A percentile compares a stretch with the other conserved stretches of the same genome.
Conservation (phyloP, 2,329 filamentous ascomycete species). For the Colletotrichum gigasporum region DNA sequence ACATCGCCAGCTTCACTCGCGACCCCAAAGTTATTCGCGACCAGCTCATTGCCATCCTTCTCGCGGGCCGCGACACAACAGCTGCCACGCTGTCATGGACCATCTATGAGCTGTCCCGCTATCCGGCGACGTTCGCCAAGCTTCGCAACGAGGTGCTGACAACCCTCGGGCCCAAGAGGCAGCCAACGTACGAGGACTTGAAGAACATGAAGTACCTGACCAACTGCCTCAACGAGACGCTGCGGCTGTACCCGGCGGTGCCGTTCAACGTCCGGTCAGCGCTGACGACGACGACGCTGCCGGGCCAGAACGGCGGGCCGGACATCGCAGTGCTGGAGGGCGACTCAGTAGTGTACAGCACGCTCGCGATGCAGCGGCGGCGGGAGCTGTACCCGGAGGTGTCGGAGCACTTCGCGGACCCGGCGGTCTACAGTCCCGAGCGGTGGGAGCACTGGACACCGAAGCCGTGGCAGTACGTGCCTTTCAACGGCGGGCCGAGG, state of each 20-base stretch:
- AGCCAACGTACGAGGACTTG: constrained; percentile 38
- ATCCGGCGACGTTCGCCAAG: constrained; percentile 50
- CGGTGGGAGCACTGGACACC: constrained; percentile 62
- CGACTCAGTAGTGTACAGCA: constrained; percentile 59
- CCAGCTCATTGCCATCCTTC: constrained; percentile 76
- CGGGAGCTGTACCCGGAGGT: constrained; percentile 56
- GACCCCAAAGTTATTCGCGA: constrained; percentile 73
- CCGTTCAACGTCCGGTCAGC: constrained; percentile 82
- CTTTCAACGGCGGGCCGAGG: constrained; percentile 39
- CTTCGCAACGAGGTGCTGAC: constrained; percentile 51
- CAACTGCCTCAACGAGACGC: constrained; percentile 78
- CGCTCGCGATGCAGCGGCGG: constrained; percentile 61
- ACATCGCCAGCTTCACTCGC: constrained; percentile 75
- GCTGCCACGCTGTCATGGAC: constrained; percentile 59
- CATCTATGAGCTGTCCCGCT: constrained; percentile 52
- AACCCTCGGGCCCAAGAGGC: constrained; percentile 56
- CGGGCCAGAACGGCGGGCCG: constrained; percentile 46
- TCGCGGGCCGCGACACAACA: constrained; percentile 66
- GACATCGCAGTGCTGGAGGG: constrained; percentile 55
- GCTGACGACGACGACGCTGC: constrained; percentile 78
- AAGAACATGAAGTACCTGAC: constrained; percentile 79
- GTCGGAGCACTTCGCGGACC: constrained; percentile 47
- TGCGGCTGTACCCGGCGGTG: constrained; percentile 80
- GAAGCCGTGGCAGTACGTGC: constrained; percentile 63
- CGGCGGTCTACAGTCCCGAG: constrained; percentile 57